A percentile compares a stretch with the other conserved stretches of the same genome.
Evolutionary conservation across 2,329 filamentous ascomycete genomes (phyloP).

Genomic region (Fusarium tanahbumbuense): DNA sequence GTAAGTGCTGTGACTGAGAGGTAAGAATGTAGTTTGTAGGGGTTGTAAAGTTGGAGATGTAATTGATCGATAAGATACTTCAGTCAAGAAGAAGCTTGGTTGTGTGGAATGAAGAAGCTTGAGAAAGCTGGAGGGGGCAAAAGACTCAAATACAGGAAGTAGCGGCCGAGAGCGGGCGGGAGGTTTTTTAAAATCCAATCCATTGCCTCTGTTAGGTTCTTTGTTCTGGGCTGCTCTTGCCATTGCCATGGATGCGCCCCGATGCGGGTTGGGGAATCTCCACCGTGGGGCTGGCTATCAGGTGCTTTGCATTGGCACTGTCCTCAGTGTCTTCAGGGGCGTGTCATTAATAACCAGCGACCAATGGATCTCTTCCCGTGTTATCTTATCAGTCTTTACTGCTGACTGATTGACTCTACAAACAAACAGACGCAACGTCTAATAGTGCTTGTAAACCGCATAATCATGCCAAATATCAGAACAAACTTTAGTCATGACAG

Average conservation of each 20-base stretch:
- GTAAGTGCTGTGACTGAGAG: constrained; percentile 1
- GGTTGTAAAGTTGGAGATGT: constrained; percentile 10
- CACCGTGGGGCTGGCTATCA: constrained; percentile 24
- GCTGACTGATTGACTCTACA: neutral
- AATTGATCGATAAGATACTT: constrained; percentile 45
- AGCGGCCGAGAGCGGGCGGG: constrained; percentile 41
- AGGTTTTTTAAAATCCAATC: constrained; percentile 44
- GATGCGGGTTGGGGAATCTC: constrained; percentile 41
- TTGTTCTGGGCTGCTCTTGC: constrained; percentile 1
- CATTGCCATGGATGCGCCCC: constrained; percentile 22
- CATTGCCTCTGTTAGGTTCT: neutral
- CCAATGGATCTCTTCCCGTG: neutral
- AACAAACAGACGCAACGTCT: neutral
- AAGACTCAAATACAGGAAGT: constrained; percentile 32
- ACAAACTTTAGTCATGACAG: neutral
- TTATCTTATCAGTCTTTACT: neutral
- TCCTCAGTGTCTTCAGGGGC: constrained; percentile 4
- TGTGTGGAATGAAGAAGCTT: constrained; percentile 14
- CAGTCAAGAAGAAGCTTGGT: neutral
- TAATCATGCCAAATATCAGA: neutral
- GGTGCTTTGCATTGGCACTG: constrained; percentile 10
- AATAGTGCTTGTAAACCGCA: neutral
- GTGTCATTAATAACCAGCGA: constrained; percentile 20
- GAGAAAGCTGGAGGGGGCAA: constrained; percentile 34
- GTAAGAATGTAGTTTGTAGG: neutral